Conservation (phyloP, 495 filamentous ascomycete genomes). For the Penicillium antarcticum region DNA sequence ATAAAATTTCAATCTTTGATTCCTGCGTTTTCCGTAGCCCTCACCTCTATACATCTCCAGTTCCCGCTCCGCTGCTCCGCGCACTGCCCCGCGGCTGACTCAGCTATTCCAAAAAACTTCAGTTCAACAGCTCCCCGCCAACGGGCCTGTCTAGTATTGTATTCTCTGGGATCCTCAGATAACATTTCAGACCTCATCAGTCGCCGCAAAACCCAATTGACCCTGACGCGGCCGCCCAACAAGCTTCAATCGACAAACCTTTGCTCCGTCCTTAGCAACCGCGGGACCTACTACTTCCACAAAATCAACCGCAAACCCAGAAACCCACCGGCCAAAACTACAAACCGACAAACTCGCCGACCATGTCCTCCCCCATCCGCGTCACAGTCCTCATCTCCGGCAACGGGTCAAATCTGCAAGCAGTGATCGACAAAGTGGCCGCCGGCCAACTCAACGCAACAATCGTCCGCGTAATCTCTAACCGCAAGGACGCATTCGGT, state of each 20-base stretch:
- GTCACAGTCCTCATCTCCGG: slow-evolving; percentile 72
- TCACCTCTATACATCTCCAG: not conserved
- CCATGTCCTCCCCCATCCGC: slow-evolving; percentile 35
- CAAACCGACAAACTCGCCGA: not conserved
- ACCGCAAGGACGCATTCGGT: slow-evolving; percentile 77
- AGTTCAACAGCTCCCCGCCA: not conserved
- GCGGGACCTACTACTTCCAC: not conserved
- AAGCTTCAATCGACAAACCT: not conserved
- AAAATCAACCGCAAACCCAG: not conserved
- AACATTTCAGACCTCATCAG: not conserved
- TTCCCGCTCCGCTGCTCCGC: not conserved
- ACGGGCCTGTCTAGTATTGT: not conserved
- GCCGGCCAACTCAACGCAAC: slow-evolving; percentile 53
- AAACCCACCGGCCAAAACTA: not conserved
- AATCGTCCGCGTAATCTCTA: slow-evolving; percentile 78
- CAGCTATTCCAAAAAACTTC: slow-evolving; percentile 2
- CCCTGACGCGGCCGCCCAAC: not conserved
- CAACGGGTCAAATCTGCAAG: slow-evolving; percentile 85
- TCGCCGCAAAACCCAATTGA: not conserved
- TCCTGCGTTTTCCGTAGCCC: not conserved
- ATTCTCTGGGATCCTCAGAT: not conserved
- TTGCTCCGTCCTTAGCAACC: not conserved
- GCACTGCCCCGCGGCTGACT: slow-evolving; percentile 1
- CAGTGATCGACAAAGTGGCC: slow-evolving; percentile 72
- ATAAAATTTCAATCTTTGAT: not conserved